phyloP scores from a whole-genome alignment of 208 protist species.

The Crithidia expoeki region DNA sequence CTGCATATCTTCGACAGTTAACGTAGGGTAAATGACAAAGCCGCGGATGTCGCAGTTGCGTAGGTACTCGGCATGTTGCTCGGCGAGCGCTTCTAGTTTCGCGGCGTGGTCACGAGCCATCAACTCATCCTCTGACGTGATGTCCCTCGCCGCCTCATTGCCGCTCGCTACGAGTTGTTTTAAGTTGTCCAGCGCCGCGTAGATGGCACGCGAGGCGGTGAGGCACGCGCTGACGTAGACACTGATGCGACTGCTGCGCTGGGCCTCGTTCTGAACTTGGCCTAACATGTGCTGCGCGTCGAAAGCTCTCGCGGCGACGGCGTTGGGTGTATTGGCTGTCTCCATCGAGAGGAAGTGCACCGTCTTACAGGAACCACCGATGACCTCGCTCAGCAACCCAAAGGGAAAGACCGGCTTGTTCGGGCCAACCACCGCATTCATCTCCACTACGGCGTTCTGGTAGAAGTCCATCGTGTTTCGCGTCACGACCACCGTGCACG shows the following conservation, averaged over 20 bases:
- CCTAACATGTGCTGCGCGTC: constrained; percentile 30
- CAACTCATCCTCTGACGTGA: constrained; percentile 6
- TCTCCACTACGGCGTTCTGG: constrained; percentile 21
- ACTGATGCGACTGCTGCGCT: constrained; percentile 24
- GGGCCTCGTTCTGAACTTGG: constrained; percentile 20
- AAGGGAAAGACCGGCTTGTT: constrained; percentile 23
- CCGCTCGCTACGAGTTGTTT: not conserved
- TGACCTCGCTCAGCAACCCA: constrained; percentile 34
- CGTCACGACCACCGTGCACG: constrained; percentile 43
- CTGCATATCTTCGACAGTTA: constrained; percentile 21
- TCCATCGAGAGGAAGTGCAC: constrained; percentile 35
- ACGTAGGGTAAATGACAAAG: constrained; percentile 31
- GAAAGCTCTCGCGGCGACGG: constrained; percentile 15
- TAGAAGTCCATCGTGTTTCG: constrained; percentile 34
- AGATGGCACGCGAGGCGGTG: constrained; percentile 1
- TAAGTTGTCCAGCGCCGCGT: not conserved
- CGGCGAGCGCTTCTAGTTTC: constrained; percentile 26
- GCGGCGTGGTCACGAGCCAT: constrained; percentile 3
- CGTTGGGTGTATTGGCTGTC: constrained; percentile 1
- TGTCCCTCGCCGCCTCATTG: not conserved
- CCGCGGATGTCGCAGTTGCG: constrained; percentile 7
- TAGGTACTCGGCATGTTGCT: constrained; percentile 42
- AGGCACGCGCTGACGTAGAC: constrained; percentile 29
- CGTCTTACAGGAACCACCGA: constrained; percentile 37
- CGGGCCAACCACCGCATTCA: constrained; percentile 13